Evolutionary conservation across 78 protist species (phyloP).

Genomic region (Cyanophora paradoxa): DNA sequence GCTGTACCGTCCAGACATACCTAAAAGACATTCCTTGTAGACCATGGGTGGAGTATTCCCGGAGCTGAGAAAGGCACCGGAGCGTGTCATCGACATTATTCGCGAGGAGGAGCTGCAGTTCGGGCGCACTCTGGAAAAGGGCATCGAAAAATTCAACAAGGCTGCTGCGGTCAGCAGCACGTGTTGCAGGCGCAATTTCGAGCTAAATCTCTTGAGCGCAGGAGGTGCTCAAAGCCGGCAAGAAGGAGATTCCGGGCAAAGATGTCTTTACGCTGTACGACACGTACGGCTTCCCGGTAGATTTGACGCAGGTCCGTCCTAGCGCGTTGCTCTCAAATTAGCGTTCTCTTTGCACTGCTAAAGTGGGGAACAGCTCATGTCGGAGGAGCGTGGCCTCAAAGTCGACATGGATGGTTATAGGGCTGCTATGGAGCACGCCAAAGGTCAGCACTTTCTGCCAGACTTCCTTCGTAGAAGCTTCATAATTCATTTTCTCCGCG

Average conservation of each 20-base stretch:
- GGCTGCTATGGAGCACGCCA: constrained; percentile 27
- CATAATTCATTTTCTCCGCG: neutral
- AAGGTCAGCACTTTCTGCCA: neutral
- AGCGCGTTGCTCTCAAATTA: too few species aligned
- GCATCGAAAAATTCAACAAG: constrained; percentile 61
- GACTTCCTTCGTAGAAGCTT: neutral
- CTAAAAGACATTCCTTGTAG: constrained; percentile 2
- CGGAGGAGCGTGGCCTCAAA: constrained; percentile 72
- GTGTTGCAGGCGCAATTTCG: too few species aligned
- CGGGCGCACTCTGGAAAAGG: constrained; percentile 45
- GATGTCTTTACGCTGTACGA: constrained; percentile 74
- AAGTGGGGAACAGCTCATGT: too few species aligned
- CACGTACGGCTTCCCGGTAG: constrained; percentile 92
- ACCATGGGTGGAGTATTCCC: constrained; percentile 25
- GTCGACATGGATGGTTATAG: constrained; percentile 67
- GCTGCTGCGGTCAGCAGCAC: constrained; percentile 25
- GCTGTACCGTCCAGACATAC: too few species aligned
- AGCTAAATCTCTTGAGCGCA: too few species aligned
- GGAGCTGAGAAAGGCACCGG: constrained; percentile 51
- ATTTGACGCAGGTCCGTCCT: constrained; percentile 85
- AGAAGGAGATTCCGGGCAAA: constrained; percentile 38
- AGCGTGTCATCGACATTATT: constrained; percentile 28
- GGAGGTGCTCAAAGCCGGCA: neutral
- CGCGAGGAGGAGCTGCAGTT: constrained; percentile 82
- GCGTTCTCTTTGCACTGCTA: too few species aligned